Percentiles rank a stretch among this genome's conserved stretches.
Evolutionary conservation across 2,329 filamentous ascomycete species (phyloP).

Genomic region (Penicillium expansum): DNA sequence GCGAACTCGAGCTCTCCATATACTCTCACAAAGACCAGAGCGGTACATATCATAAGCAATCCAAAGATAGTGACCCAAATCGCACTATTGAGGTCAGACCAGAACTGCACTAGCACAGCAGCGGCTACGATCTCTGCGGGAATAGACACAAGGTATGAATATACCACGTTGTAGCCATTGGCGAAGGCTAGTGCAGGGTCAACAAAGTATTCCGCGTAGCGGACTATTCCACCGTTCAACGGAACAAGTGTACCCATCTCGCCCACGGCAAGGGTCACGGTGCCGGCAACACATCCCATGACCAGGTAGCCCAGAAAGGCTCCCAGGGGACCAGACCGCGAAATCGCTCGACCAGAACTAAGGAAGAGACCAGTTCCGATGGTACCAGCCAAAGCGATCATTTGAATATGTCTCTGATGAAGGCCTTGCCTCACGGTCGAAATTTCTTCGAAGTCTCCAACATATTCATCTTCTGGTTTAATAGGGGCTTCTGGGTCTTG

Average conservation of each 20-base stretch:
- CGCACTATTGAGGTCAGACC: neutral
- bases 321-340: conserved; percentile 8
- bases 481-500: neutral
- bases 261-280: conserved; percentile 6
- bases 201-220: conserved; percentile 9
- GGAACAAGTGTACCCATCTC: conserved; percentile 10
- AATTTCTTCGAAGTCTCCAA: neutral
- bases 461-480: neutral
- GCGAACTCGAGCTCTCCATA: conserved; percentile 2
- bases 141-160: conserved; percentile 5
- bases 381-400: neutral
- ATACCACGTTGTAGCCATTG: conserved; percentile 10
- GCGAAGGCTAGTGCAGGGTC: conserved; percentile 10
- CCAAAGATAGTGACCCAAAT: conserved; percentile 5
- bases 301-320: conserved; percentile 12
- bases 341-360: conserved; percentile 11
- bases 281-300: conserved; percentile 9
- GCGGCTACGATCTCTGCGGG: conserved; percentile 3
- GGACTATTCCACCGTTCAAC: conserved; percentile 8
- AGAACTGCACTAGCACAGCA: conserved; percentile 2
- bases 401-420: neutral
- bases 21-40: neutral
- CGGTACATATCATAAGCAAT: neutral
- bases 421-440: neutral
- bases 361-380: conserved; percentile 14